These are phyloP conservation scores for Phaseolus coccineus DNA, from an alignment of 331 rosid species.

Conservation along the genomic window DNA sequence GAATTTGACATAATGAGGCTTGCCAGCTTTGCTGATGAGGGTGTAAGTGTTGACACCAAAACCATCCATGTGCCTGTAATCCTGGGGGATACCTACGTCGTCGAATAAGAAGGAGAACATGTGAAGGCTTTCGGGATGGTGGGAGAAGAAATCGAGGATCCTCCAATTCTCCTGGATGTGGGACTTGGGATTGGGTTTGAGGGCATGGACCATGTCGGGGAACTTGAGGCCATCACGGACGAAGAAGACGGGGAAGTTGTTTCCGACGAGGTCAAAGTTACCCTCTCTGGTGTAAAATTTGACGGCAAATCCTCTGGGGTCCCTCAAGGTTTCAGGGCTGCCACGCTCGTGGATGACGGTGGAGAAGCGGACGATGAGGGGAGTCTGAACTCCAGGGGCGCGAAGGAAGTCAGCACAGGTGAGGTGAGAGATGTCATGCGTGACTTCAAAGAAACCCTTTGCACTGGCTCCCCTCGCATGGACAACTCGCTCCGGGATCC, in stretches of 20 bases:
- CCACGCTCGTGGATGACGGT: conserved; percentile 92
- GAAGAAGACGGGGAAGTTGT: conserved; percentile 81
- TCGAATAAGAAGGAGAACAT: conserved; percentile 75
- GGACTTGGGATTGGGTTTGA: conserved; percentile 87
- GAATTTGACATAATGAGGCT: conserved; percentile 66
- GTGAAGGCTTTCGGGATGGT: conserved; percentile 79
- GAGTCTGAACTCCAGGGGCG: conserved; percentile 87
- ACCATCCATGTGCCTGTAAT: conserved; percentile 93
- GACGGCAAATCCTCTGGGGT: conserved; percentile 87
- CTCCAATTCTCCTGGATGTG: conserved; percentile 91
- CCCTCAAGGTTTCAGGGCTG: conserved; percentile 87
- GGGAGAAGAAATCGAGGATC: conserved; percentile 78
- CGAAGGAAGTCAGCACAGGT: conserved; percentile 88
- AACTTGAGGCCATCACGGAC: conserved; percentile 82
- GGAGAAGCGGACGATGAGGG: conserved; percentile 85
- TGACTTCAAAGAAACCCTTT: conserved; percentile 84
- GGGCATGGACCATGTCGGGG: conserved; percentile 84
- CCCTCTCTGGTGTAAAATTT: conserved; percentile 93
- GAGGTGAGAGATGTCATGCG: conserved; percentile 82
- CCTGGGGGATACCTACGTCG: conserved; percentile 77
- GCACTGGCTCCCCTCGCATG: conserved; percentile 93
- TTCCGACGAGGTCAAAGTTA: conserved; percentile 84
- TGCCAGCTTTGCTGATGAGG: conserved; percentile 70
- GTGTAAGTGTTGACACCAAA: conserved; percentile 77
- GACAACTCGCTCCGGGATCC: conserved; percentile 93